Evolutionary conservation across 1,139 yeast species (phyloP).

Genomic region (Hemisphaericaspora xylofermentans): DNA sequence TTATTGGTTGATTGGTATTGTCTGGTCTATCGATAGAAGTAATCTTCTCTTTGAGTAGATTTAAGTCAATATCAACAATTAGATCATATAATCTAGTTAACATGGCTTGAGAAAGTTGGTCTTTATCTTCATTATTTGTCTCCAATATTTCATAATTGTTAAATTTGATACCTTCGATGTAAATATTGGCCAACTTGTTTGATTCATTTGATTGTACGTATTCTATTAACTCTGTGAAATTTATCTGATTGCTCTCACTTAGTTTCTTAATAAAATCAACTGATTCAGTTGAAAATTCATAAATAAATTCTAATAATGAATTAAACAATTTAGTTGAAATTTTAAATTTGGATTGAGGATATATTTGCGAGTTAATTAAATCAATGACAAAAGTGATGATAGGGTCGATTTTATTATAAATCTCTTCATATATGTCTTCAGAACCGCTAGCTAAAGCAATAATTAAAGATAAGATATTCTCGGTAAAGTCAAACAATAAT

Average conservation of each 20-base stretch:
- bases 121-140: conserved; percentile 19
- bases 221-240: conserved; percentile 10
- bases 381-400: conserved; percentile 41
- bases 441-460: conserved; percentile 68
- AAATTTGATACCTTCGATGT: conserved; percentile 59
- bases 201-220: conserved; percentile 17
- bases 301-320: conserved; percentile 58
- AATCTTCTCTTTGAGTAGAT: conserved; percentile 34
- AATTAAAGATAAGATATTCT: conserved; percentile 68
- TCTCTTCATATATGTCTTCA: conserved; percentile 55
- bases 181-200: conserved; percentile 48
- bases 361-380: conserved; percentile 35
- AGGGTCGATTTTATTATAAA: conserved; percentile 46
- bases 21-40: conserved; percentile 21
- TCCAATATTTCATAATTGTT: conserved; percentile 51
- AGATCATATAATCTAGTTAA: conserved; percentile 27
- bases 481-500: conserved; percentile 64
- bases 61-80: conserved; percentile 43
- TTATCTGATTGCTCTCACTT: conserved; percentile 11
- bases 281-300: conserved; percentile 67
- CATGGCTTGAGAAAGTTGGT: conserved; percentile 21
- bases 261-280: conserved; percentile 49
- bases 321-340: conserved; percentile 47
- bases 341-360: conserved; percentile 21
- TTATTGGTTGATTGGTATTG: conserved; percentile 39